phyloP scores from a whole-genome alignment of 371 early-diverging fungal genomes.

The Sporodiniella umbellata region DNA sequence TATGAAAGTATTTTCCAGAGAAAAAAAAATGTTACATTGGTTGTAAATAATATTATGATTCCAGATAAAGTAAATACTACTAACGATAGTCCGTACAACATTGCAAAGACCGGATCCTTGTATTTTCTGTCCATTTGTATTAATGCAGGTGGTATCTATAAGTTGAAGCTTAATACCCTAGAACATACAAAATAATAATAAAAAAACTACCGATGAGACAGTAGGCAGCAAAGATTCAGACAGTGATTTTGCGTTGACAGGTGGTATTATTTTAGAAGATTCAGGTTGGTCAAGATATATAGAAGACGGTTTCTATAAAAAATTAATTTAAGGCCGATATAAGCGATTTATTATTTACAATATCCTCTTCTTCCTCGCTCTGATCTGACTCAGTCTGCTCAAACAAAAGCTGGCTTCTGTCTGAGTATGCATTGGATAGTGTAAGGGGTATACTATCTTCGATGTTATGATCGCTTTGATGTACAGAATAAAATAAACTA shows the following conservation, averaged over 20 bases:
- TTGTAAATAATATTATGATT: constrained; percentile 46
- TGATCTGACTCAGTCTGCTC: constrained; percentile 14
- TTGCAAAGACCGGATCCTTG: constrained; percentile 56
- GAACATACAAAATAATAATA: neutral
- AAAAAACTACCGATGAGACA: constrained; percentile 23
- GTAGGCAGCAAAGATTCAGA: constrained; percentile 45
- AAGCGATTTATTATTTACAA: constrained; percentile 11
- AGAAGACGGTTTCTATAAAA: constrained; percentile 55
- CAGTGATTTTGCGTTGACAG: constrained; percentile 16
- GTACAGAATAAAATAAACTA: constrained; percentile 42
- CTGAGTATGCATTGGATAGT: constrained; percentile 41
- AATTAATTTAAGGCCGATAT: too few relatives aligned
- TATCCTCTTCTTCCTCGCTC: constrained; percentile 21
- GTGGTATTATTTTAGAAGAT: constrained; percentile 10
- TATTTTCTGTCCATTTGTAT: constrained; percentile 40
- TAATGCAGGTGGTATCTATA: constrained; percentile 39
- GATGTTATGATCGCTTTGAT: constrained; percentile 22
- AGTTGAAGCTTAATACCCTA: too few relatives aligned
- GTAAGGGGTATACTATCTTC: constrained; percentile 46
- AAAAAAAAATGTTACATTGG: constrained; percentile 36
- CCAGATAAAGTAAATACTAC: constrained; percentile 42
- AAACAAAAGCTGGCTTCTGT: constrained; percentile 43
- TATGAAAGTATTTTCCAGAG: too few relatives aligned
- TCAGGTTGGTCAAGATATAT: constrained; percentile 53
- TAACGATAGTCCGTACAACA: constrained; percentile 39